phyloP scores from a whole-genome alignment of 495 filamentous ascomycete genomes.

The Xylaria curta region DNA sequence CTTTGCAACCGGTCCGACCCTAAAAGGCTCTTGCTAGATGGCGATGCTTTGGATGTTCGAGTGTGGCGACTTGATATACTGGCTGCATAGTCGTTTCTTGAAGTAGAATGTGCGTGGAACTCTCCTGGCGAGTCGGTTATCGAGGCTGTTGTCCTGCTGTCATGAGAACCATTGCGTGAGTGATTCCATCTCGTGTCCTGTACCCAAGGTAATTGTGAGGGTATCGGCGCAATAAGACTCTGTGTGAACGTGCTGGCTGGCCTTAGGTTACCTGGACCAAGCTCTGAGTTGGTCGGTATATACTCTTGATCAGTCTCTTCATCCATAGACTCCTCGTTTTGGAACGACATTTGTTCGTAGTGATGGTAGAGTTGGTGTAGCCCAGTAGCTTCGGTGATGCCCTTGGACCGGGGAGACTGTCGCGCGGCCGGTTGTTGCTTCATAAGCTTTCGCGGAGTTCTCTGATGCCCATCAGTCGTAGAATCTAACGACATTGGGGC shows the following conservation, averaged over 20 bases:
- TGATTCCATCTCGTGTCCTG: conserved; percentile 31
- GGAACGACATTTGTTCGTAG: conserved; percentile 58
- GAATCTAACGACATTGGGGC: conserved; percentile 31
- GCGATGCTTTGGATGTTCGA: conserved; percentile 56
- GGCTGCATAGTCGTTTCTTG: conserved; percentile 46
- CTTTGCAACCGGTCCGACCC: conserved; percentile 55
- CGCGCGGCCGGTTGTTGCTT: conserved; percentile 29
- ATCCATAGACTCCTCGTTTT: conserved; percentile 41
- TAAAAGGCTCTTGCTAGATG: conserved; percentile 49
- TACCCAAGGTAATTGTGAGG: conserved; percentile 19
- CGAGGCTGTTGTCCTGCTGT: conserved; percentile 33
- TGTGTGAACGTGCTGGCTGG: conserved; percentile 33
- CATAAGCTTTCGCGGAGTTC: conserved; percentile 34
- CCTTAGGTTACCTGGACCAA: conserved; percentile 27
- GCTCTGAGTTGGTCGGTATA: conserved; percentile 21
- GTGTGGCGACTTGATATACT: conserved; percentile 59
- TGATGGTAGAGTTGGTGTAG: conserved; percentile 57
- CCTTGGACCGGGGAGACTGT: conserved; percentile 43
- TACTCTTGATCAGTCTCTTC: conserved; percentile 28
- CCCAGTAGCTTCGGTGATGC: conserved; percentile 39
- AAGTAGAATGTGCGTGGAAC: conserved; percentile 31
- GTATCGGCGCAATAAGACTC: conserved; percentile 34
- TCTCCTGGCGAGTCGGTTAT: conserved; percentile 35
- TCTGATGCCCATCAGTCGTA: conserved; percentile 30
- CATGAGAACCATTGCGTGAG: conserved; percentile 39